Evolutionary conservation across 1,139 yeast species (phyloP).

Genomic region (Blastobotrys apis): DNA sequence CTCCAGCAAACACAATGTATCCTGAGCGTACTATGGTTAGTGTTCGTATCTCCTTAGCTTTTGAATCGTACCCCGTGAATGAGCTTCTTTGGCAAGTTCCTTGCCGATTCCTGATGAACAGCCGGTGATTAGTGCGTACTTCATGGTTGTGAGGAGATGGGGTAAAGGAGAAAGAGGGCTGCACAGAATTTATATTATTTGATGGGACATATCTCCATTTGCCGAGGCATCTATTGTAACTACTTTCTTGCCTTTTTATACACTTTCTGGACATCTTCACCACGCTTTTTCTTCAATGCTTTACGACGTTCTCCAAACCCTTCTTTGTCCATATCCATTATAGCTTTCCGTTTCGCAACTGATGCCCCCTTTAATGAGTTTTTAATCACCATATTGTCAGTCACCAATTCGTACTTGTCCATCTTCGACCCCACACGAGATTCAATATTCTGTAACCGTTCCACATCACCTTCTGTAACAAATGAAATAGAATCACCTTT

Average conservation of each 20-base stretch:
- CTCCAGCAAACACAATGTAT: conserved; percentile 65
- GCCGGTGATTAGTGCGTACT: conserved; percentile 62
- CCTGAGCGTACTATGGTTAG: conserved; percentile 35
- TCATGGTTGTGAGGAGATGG: background rate
- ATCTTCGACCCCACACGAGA: conserved; percentile 74
- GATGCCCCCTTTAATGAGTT: conserved; percentile 65
- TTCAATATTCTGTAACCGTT: conserved; percentile 79
- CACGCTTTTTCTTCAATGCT: conserved; percentile 2
- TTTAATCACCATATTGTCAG: conserved; percentile 72
- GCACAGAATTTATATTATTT: too few relatives aligned
- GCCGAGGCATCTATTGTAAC: too few relatives aligned
- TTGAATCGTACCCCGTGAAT: conserved; percentile 35
- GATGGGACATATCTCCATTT: too few relatives aligned
- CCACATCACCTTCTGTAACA: conserved; percentile 80
- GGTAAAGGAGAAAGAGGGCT: background rate
- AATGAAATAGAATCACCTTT: conserved; percentile 65
- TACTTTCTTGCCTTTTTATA: background rate
- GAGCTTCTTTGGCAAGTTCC: conserved; percentile 60
- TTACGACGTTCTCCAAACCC: conserved; percentile 67
- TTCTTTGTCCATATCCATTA: conserved; percentile 91
- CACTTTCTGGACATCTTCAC: background rate
- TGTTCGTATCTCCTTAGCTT: background rate
- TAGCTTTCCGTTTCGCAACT: conserved; percentile 82
- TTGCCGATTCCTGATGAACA: conserved; percentile 81
- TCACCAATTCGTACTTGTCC: conserved; percentile 63